phyloP scores from a whole-genome alignment of 768 basidiomycete species.

The Lactarius akahatsu region DNA sequence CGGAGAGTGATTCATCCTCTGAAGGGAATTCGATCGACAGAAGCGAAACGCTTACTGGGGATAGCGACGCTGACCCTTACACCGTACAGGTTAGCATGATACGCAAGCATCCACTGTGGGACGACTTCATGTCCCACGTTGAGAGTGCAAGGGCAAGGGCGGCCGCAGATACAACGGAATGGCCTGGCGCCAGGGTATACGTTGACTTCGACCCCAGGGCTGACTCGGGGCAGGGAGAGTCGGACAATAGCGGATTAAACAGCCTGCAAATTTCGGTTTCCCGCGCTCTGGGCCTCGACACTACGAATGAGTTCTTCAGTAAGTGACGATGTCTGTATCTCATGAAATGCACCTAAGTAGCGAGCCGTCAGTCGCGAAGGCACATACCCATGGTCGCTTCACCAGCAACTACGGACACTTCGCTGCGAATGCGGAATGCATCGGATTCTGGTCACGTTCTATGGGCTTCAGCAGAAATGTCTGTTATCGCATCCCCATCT shows the following conservation, averaged over 20 bases:
- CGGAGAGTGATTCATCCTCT: constrained; percentile 18
- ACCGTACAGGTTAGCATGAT: constrained; percentile 26
- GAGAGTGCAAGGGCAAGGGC: constrained; percentile 11
- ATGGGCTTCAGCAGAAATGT: constrained; percentile 19
- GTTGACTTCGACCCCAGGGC: constrained; percentile 26
- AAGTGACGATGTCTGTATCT: constrained; percentile 3
- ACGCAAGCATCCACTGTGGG: constrained; percentile 21
- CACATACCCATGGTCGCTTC: constrained; percentile 23
- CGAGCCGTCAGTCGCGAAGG: constrained; percentile 16
- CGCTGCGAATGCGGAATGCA: constrained; percentile 21
- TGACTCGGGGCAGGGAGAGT: neutral
- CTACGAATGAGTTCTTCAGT: constrained; percentile 21
- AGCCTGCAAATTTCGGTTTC: constrained; percentile 13
- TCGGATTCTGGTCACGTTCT: constrained; percentile 30
- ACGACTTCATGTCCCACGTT: constrained; percentile 10
- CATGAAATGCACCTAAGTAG: neutral
- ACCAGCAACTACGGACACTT: constrained; percentile 17
- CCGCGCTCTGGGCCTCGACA: constrained; percentile 24
- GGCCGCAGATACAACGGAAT: constrained; percentile 12
- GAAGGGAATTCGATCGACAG: constrained; percentile 11
- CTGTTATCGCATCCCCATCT: constrained; percentile 26
- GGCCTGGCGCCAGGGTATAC: constrained; percentile 25
- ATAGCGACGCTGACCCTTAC: constrained; percentile 12
- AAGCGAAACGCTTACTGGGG: neutral
- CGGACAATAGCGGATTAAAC: constrained; percentile 6